These are phyloP conservation scores for Colletotrichum aenigma DNA, from an alignment of 2,329 filamentous ascomycete species.

Conservation along the genomic window DNA sequence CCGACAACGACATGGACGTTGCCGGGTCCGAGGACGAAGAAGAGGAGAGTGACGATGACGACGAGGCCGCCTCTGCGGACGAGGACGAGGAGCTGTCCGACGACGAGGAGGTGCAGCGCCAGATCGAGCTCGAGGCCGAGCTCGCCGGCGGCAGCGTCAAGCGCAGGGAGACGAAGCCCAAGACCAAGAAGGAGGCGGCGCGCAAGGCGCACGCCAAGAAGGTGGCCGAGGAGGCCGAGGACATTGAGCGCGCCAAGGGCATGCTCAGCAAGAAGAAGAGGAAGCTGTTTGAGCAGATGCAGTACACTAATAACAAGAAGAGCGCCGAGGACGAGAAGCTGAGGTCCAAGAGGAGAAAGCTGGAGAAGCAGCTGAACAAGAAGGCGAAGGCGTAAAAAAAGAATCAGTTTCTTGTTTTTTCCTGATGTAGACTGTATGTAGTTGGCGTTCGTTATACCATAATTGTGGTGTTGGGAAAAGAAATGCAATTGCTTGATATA, in stretches of 20 bases:
- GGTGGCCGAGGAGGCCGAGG: slow-evolving; percentile 79
- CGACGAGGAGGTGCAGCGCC: slow-evolving; percentile 75
- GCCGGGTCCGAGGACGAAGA: slow-evolving; percentile 53
- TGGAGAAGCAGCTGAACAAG: slow-evolving; percentile 71
- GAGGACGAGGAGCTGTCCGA: slow-evolving; percentile 46
- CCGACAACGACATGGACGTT: slow-evolving; percentile 51
- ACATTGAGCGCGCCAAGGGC: slow-evolving; percentile 91
- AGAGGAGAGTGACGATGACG: slow-evolving; percentile 49
- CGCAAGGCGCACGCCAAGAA: slow-evolving; percentile 73
- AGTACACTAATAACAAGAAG: slow-evolving; percentile 92
- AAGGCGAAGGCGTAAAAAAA: slow-evolving; percentile 19
- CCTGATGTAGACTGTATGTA: slow-evolving; percentile 16
- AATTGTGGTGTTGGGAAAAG: slow-evolving; percentile 21
- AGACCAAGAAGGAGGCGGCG: slow-evolving; percentile 71
- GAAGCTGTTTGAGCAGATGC: slow-evolving; percentile 97
- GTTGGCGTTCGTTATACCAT: slow-evolving; percentile 22
- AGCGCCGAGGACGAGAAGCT: slow-evolving; percentile 88
- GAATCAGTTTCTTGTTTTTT: background rate
- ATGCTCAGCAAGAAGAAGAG: slow-evolving; percentile 99
- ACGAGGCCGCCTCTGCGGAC: slow-evolving; percentile 40
- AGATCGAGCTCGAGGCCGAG: slow-evolving; percentile 92
- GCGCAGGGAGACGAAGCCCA: slow-evolving; percentile 54
- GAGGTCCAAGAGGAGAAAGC: slow-evolving; percentile 85
- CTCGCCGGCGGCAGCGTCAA: slow-evolving; percentile 71
- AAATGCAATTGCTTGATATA: background rate